phyloP scores from a whole-genome alignment of 768 basidiomycete genomes.

The Cubamyces lactineus region DNA sequence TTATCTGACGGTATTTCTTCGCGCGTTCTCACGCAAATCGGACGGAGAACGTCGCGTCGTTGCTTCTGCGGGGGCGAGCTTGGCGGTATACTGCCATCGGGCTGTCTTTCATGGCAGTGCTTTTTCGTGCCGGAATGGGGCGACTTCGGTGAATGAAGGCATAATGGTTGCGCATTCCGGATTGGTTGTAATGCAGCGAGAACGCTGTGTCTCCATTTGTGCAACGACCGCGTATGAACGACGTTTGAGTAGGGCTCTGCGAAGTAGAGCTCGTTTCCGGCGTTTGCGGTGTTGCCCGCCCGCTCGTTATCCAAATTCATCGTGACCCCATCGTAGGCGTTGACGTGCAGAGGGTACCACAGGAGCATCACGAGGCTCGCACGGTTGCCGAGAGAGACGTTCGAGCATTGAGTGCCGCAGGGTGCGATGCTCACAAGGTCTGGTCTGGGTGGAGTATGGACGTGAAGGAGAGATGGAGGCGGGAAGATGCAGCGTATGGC shows the following conservation, averaged over 20 bases:
- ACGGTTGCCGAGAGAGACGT: not conserved
- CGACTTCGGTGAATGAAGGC: constrained; percentile 11
- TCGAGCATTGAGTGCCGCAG: not conserved
- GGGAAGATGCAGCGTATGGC: not conserved
- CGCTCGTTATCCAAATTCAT: constrained; percentile 5
- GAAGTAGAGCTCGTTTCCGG: not conserved
- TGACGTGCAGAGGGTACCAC: not conserved
- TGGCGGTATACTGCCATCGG: not conserved
- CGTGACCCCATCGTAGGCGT: not conserved
- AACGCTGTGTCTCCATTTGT: not conserved
- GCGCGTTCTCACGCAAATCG: constrained; percentile 9
- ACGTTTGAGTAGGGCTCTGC: too few species aligned
- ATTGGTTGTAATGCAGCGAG: not conserved
- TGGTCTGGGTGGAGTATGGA: constrained; percentile 4
- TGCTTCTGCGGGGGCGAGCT: not conserved
- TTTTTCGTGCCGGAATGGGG: not conserved
- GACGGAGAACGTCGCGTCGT: not conserved
- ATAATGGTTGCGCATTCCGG: not conserved
- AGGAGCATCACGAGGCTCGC: not conserved
- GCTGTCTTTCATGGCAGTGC: not conserved
- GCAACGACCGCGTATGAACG: too few species aligned
- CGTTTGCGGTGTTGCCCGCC: not conserved
- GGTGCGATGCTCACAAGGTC: not conserved
- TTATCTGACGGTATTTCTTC: not conserved
- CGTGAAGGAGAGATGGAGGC: not conserved